Evolutionary conservation across 371 early-diverging fungal species (phyloP), one percentile per base, ranked within the genome.

Genomic region (Mucor sp.): DNA sequence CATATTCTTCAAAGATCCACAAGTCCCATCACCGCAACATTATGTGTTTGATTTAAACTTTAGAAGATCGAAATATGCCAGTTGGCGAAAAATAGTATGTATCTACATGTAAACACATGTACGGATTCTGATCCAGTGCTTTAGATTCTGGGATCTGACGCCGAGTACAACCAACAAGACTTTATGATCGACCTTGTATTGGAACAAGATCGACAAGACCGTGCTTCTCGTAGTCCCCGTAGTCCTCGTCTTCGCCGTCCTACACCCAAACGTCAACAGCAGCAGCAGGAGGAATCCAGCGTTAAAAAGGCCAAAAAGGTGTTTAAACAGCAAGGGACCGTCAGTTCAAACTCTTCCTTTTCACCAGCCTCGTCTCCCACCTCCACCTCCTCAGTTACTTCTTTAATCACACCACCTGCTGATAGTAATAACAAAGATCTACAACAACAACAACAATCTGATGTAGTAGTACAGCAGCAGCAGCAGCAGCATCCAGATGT

Each of bases 11-110:
- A 48, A 17, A 3, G 37, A 47, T 47, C 8, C 3, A 21, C 4
- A 4, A n/a, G 6, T 59, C 8, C 35, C 59, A 19, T 28, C 61
- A 50, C 47, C 62, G 33, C 47, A 65, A 15, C 37, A 3, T 1
- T 17, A 48, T 25, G 0, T 35, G 0, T 65, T 65, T 48, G 66
- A 65, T 59, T 43, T 65, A 48, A 32, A 65, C 37, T 65, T 65
- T 27, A 23, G 12, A 50, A 43, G 27, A 35, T 15, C 59, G 7
- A 59, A 27, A 2, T 65, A 65, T 39, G 33, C 28, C 9, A 32
- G 21, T 19, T 39, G 30, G 4, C 17, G 21, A 7, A 64, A 17
- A 9, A 19, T 64, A 19, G 64, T 64, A 63, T 35, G 14, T 28
- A 62, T 3, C 4, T n/a, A 19, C 17, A 25, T 12, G 1, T 12